Evolutionary conservation across 2,329 filamentous ascomycete genomes (phyloP), one percentile per base, ranked within the genome.

Genomic region (Mariannaea sp.): DNA sequence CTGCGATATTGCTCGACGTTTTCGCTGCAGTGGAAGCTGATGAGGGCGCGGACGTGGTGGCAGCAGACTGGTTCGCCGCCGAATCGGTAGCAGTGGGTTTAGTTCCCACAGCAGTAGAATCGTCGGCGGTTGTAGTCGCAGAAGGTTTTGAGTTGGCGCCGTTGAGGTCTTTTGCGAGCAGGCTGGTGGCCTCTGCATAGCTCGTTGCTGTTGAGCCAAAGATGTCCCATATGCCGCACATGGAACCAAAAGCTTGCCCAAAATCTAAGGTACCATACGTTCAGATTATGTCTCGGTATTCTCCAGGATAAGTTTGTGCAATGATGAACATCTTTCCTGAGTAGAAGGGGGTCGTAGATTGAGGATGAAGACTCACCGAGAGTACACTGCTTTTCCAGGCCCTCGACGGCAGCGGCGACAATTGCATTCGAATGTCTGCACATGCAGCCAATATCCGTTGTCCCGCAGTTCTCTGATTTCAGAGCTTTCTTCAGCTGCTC

Each of bases 391-490:
- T 4, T 16, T 6, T 30, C 33, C 7, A 36, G n/a, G 16, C 16
- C 12, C n/a, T 24, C 7, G 24, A 14, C 33, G 3, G 39, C 44
- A 4, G 24, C 24, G 12, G 30, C 5, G 8, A 32, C 44, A 16
- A 48, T 39, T 5, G 44, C 44, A 14, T 14, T 19, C 3, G 24
- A 39, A n/a, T 48, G 44, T 14, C 26, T 32, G 22, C 44, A 48
- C 9, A 48, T 32, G 10, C 44, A 48, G 6, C 39, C 44, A 5
- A 48, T 29, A 27, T 32, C 26, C 14, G 8, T 32, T 4, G 26
- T 14, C 6, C 19, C 26, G 44, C 44, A 48, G n/a, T 38, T 39
- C 33, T 48, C 44, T 8, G 44, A 47, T 20, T 48, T 13, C 33
- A 39, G 20, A 5, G 42, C 42, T 19, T 48, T 48, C 22, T 39